Evolutionary conservation across 1,284 basidiomycete genomes (phyloP).

Genomic region (Microbotryum intermedium): DNA sequence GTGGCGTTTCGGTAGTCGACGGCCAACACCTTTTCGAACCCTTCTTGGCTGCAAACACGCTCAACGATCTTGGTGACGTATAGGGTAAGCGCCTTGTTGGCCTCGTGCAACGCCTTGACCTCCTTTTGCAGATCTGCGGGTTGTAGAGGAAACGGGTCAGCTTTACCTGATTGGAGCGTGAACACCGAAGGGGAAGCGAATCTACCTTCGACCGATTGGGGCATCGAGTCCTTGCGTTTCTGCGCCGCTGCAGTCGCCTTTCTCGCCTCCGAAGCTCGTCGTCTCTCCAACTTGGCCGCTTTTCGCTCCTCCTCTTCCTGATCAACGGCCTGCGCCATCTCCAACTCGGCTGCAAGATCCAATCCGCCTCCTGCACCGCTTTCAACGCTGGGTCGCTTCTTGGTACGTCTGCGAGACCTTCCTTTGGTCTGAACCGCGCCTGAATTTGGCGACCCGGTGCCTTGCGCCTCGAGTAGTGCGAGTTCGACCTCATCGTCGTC

Average conservation of each 20-base stretch:
- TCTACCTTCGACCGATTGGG: not conserved
- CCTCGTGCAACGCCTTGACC: conserved; percentile 29
- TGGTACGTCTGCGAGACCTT: not conserved
- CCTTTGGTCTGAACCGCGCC: conserved; percentile 25
- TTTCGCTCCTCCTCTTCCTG: conserved; percentile 3
- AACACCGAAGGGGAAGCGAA: not conserved
- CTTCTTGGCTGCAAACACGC: conserved; percentile 34
- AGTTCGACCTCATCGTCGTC: conserved; percentile 18
- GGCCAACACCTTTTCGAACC: conserved; percentile 35
- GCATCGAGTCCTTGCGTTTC: conserved; percentile 6
- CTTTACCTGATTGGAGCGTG: not conserved
- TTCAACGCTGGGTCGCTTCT: not conserved
- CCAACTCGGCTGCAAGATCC: conserved; percentile 31
- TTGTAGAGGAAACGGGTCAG: too few species aligned
- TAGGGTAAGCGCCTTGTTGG: conserved; percentile 33
- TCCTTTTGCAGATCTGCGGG: conserved; percentile 21
- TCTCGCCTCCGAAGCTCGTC: not conserved
- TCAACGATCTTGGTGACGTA: conserved; percentile 36
- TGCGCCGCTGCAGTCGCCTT: not conserved
- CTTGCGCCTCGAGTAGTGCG: conserved; percentile 21
- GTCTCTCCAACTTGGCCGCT: not conserved
- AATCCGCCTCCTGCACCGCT: conserved; percentile 16
- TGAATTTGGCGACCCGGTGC: conserved; percentile 14
- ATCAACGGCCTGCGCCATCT: conserved; percentile 10
- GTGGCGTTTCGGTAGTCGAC: conserved; percentile 27